Base-by-base conservation (phyloP, 129 eudicot genomes). In the Dittrichia graveolens region DNA sequence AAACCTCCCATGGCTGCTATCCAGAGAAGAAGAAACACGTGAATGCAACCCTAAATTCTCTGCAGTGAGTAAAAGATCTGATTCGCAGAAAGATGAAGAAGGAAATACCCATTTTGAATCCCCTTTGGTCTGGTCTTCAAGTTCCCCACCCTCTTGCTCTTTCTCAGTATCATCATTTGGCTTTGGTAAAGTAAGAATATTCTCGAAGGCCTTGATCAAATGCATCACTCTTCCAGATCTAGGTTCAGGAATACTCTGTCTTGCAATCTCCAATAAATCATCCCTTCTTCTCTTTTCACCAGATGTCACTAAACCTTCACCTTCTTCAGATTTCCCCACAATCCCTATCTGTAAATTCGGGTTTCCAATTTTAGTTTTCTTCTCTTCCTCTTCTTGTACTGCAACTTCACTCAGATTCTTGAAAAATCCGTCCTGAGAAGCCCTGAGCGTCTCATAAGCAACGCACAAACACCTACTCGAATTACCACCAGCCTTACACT, bases 381-480 rank as follows among this genome's bases (percentile, higher is more conserved):
- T 58, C 42, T 6, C 50, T 12, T 39, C 80, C 13, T 34, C 75
- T 53, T 72, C 79, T 12, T 8, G 41, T 48, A 31, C 64, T 3
- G 46, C 75, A 34, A 44, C 52, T 13, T 7, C 41, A 31, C 55
- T 62, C 53, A 74, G 79, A 49, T 48, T 75, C 72, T 75, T 87
- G 49, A 93, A 93, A 74, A 93, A 93, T 49, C 78, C 98, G 44
- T 93, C 98, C 60, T 93, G 98, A 54, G 98, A 93, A 76, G 96
- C 98, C 84, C 91, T 83, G 5, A 93, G 80, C 4, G 75, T 82
- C 84, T 93, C 89, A 63, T 93, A 93, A 18, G 98, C 98, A 48
- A 92, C 88, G 55, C 98, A 92, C 19, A 87, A 68, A 60, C 98
- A 94, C 84, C 84, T 88, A 1, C 74, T 38, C 3, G 66, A n/a